Evolutionary conservation across 73 alveolate genomes (phyloP), one percentile per base, ranked within the genome.

Genomic region (Paramecium sexaurelia): DNA sequence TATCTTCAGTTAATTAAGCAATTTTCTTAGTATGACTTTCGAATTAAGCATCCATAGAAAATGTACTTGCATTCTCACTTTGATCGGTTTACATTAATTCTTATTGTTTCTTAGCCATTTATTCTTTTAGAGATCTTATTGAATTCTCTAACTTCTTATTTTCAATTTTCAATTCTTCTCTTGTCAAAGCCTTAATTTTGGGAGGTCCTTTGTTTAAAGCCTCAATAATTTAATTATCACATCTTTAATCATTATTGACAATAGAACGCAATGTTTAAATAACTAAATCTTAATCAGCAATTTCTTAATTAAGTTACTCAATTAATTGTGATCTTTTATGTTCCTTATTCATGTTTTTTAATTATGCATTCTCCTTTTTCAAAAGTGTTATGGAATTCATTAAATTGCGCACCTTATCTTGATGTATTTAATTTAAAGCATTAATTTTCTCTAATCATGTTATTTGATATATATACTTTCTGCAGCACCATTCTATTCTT

Each of bases 161-260:
- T 57, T 95, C 97, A 92, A 95, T 95, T 78, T 94, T 95, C 10
- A 95, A 51, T 69, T 95, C 98, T 85, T 95, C 97, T 41, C 98
- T 94, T 20, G 96, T 84, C 7, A 93, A 90, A 17, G 93, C 96
- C 57, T 96, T 91, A 20, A 87, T 87, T 36, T 93, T 55, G 24
- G 92, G 85, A 27, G 96, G 96, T 36, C 97, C 97, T 67, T 94
- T 94, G 17, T 69, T 87, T 33, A 94, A 47, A 26, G 92, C 95
- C 39, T 92, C 86, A 41, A 87, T 92, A 15, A 92, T 94, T 8
- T 94, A 94, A 55, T 88, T 55, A 55, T 94, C 95, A 85, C 95
- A 94, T 47, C 73, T 47, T 73, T 92, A 93, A 85, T 94, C 97
- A 66, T 83, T 75, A 15, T 87, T 83, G 73, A 93, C 92, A 0